These are phyloP conservation scores for Sporothrix euskadiensis DNA, from an alignment of 2,329 filamentous ascomycete genomes.

Conservation along the genomic window DNA sequence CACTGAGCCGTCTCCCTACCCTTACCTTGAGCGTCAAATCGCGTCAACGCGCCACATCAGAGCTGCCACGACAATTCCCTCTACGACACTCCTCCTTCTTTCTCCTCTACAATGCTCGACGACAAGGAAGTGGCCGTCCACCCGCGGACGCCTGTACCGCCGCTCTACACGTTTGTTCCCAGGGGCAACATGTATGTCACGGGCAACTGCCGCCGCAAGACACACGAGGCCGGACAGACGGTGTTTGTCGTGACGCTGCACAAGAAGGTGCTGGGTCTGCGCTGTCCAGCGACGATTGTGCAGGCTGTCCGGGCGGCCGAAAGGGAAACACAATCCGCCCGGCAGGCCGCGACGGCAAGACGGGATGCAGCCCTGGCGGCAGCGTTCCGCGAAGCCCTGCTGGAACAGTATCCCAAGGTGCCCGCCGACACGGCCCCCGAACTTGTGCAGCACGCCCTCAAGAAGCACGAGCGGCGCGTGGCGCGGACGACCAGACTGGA, in stretches of 20 bases:
- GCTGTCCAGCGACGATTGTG: constrained; percentile 43
- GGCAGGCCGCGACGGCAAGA: constrained; percentile 39
- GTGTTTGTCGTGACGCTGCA: constrained; percentile 42
- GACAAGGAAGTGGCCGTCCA: constrained; percentile 32
- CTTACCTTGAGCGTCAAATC: neutral
- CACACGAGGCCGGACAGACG: constrained; percentile 38
- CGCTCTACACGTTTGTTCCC: constrained; percentile 45
- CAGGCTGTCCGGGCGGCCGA: constrained; percentile 38
- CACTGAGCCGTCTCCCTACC: too few species aligned
- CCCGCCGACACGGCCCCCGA: constrained; percentile 40
- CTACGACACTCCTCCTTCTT: neutral
- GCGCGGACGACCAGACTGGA: constrained; percentile 47
- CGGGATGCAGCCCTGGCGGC: constrained; percentile 41
- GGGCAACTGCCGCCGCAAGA: constrained; percentile 43
- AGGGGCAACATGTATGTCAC: constrained; percentile 49
- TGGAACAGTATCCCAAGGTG: constrained; percentile 44
- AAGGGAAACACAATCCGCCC: constrained; percentile 37
- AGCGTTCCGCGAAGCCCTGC: constrained; percentile 41
- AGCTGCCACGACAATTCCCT: neutral
- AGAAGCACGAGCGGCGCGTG: constrained; percentile 50
- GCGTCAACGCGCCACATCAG: neutral
- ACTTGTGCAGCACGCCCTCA: constrained; percentile 46
- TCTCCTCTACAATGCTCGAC: neutral
- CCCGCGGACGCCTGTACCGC: constrained; percentile 40
- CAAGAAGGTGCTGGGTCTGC: constrained; percentile 41